phyloP scores from a whole-genome alignment of 306 rosid genomes.

The Acacia crassicarpa region DNA sequence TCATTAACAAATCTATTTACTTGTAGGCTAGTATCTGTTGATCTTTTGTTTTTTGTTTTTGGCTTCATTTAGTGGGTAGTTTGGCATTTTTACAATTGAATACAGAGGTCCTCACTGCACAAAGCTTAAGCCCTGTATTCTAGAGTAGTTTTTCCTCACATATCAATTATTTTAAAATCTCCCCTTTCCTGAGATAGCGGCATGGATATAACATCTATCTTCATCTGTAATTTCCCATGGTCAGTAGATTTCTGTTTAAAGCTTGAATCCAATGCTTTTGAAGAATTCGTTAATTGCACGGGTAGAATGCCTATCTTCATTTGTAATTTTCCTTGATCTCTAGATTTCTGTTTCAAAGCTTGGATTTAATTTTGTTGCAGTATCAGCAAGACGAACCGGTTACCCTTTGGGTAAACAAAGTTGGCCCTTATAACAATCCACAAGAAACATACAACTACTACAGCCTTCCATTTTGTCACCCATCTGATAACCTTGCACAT shows the following conservation, averaged over 20 bases:
- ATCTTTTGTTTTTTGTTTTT: background rate
- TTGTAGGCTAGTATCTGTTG: background rate
- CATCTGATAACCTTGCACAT: conserved; percentile 63
- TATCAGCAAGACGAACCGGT: conserved; percentile 66
- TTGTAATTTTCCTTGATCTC: background rate
- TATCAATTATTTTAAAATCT: background rate
- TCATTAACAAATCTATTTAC: background rate
- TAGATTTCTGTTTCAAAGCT: background rate
- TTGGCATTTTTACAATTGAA: background rate
- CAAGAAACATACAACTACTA: conserved; percentile 97
- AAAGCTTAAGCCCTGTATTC: background rate
- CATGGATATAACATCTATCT: background rate
- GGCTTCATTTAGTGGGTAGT: background rate
- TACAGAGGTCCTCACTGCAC: background rate
- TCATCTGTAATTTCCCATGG: conserved; percentile 5
- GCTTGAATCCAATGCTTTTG: conserved; percentile 27
- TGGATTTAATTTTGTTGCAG: conserved; percentile 50
- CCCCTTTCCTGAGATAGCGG: background rate
- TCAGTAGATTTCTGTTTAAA: background rate
- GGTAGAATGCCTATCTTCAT: conserved; percentile 4
- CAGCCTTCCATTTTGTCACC: conserved; percentile 90
- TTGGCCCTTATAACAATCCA: conserved; percentile 96
- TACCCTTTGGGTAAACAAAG: conserved; percentile 97
- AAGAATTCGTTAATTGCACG: conserved; percentile 53
- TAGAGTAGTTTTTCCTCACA: background rate